phyloP scores from a whole-genome alignment of 495 filamentous ascomycete species.

The Aspergillus taichungensis region DNA sequence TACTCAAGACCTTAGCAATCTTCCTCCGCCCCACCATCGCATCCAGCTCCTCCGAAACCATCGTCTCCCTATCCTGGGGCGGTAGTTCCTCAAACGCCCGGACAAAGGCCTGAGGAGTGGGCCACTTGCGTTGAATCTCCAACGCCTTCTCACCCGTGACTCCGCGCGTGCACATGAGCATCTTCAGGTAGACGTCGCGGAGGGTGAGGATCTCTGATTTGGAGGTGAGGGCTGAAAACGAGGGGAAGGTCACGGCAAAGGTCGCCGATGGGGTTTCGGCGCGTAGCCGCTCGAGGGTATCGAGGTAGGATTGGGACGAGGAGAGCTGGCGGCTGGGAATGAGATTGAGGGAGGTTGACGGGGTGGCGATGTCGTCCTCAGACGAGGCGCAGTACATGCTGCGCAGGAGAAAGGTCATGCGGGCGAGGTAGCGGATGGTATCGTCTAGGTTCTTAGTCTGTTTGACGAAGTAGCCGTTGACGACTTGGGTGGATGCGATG shows the following conservation, averaged over 20 bases:
- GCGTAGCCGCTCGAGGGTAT: conserved; percentile 49
- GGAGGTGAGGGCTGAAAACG: conserved; percentile 61
- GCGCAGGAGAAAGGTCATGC: conserved; percentile 64
- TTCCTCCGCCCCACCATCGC: conserved; percentile 59
- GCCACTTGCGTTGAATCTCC: conserved; percentile 69
- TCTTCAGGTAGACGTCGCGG: conserved; percentile 71
- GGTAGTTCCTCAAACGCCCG: conserved; percentile 53
- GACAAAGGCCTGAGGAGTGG: conserved; percentile 60
- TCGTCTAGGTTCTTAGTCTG: conserved; percentile 69
- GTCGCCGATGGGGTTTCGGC: conserved; percentile 36
- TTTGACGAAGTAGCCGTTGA: conserved; percentile 78
- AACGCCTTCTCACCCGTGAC: conserved; percentile 75
- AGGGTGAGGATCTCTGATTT: conserved; percentile 69
- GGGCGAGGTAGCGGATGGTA: conserved; percentile 67
- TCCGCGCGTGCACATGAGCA: conserved; percentile 76
- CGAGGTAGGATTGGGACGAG: conserved; percentile 58
- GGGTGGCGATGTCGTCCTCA: conserved; percentile 1
- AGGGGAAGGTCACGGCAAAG: conserved; percentile 61
- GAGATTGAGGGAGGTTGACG: conserved; percentile 24
- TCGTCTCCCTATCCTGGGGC: conserved; percentile 35
- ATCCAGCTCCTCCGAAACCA: conserved; percentile 46
- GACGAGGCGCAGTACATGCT: conserved; percentile 51
- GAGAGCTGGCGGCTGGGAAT: conserved; percentile 60
- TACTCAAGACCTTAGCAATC: conserved; percentile 52
- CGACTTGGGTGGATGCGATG: conserved; percentile 71